Conservation (phyloP, 208 protist genomes). For the Acanthamoeba lenticulata region DNA sequence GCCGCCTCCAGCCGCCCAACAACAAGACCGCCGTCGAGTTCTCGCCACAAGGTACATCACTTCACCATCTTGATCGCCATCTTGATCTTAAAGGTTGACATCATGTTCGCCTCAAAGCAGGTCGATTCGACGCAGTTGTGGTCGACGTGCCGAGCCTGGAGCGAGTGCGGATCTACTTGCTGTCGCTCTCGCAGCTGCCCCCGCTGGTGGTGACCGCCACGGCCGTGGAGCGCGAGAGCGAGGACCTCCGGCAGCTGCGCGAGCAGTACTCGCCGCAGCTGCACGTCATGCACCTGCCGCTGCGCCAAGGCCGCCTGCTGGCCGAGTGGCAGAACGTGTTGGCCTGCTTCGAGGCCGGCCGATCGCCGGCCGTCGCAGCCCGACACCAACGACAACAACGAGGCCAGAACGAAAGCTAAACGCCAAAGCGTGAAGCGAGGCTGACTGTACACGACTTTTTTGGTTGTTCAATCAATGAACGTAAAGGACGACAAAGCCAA, state of each 20-base stretch:
- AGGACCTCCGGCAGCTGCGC: not conserved
- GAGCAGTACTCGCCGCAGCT: not conserved
- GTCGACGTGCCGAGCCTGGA: not conserved
- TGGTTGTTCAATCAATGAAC: not conserved
- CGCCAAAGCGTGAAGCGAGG: no score
- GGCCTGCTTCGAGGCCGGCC: not conserved
- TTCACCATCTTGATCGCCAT: no score
- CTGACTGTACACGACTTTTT: no score
- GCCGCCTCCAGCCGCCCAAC: not conserved
- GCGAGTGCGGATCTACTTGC: not conserved
- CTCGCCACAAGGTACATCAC: no score
- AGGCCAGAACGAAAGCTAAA: no score
- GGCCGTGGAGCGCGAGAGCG: not conserved
- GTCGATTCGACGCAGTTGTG: not conserved
- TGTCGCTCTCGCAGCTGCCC: not conserved
- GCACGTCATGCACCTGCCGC: constrained; percentile 19
- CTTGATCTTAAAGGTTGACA: no score
- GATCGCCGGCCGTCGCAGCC: no score
- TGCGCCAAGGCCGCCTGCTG: not conserved
- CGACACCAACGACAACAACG: no score
- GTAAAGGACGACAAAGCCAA: not conserved
- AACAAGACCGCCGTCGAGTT: not conserved
- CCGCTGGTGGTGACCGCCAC: not conserved
- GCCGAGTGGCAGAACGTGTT: not conserved
- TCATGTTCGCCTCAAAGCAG: no score